These are phyloP conservation scores for Mycosphaerella sp. DNA, from an alignment of 2,329 filamentous ascomycete genomes.

Conservation along the genomic window DNA sequence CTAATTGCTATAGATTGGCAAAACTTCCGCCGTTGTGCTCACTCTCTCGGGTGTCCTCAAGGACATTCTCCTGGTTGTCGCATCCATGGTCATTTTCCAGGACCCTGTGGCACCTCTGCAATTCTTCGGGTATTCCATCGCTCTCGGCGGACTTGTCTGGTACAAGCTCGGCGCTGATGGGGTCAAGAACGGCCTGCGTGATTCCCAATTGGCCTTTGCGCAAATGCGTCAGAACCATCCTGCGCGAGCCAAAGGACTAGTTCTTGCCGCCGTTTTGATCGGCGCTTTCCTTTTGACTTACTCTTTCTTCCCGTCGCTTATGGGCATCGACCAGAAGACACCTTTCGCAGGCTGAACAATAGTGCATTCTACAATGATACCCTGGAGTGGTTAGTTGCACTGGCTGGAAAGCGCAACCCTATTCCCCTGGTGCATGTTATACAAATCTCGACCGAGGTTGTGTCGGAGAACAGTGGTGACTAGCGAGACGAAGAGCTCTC, in stretches of 20 bases:
- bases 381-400: too few relatives aligned
- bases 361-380: too few relatives aligned
- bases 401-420: too few relatives aligned
- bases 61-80: slow-evolving; percentile 74
- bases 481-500: too few relatives aligned
- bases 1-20: slow-evolving; percentile 60
- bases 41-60: slow-evolving; percentile 84
- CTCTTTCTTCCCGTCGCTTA: slow-evolving; percentile 3
- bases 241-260: slow-evolving; percentile 59
- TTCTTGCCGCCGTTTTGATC: neutral
- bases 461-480: too few relatives aligned
- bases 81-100: slow-evolving; percentile 76
- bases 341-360: slow-evolving; percentile 15
- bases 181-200: slow-evolving; percentile 69
- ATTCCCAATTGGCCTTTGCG: slow-evolving; percentile 71
- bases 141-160: slow-evolving; percentile 71
- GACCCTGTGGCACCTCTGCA: slow-evolving; percentile 68
- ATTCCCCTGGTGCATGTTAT: too few relatives aligned
- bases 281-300: slow-evolving; percentile 2
- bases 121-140: slow-evolving; percentile 78
- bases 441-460: too few relatives aligned
- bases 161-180: slow-evolving; percentile 82
- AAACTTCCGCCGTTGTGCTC: slow-evolving; percentile 77
- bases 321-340: slow-evolving; percentile 3
- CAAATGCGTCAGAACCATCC: slow-evolving; percentile 76